A percentile compares a stretch with the other conserved stretches of the same genome.
phyloP scores from a whole-genome alignment of 495 filamentous ascomycete genomes.

The Aspergillus nidulans region DNA sequence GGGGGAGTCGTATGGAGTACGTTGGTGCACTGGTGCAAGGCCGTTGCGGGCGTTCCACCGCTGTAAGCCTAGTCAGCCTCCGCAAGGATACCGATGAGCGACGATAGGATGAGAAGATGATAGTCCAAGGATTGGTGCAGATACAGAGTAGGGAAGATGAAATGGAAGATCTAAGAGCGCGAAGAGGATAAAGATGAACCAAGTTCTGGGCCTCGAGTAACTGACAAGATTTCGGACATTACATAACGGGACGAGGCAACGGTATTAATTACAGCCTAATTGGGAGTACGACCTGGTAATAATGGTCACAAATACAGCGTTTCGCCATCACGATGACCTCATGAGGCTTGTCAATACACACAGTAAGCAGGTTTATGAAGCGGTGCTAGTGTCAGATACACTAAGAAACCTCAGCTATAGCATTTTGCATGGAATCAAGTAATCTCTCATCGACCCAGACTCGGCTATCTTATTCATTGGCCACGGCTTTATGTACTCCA shows the following conservation, averaged over 20 bases:
- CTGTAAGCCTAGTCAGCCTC: constrained; percentile 2
- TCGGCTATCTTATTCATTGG: neutral
- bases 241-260: neutral
- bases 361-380: constrained; percentile 3
- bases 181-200: constrained; percentile 1
- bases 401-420: neutral
- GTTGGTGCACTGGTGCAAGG: neutral
- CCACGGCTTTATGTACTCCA: neutral
- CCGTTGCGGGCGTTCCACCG: constrained; percentile 1
- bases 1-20: neutral
- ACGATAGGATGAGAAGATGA: constrained; percentile 2
- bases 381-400: neutral
- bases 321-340: constrained; percentile 19
- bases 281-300: neutral
- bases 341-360: constrained; percentile 5
- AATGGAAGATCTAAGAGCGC: neutral
- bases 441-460: neutral
- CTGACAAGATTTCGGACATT: neutral
- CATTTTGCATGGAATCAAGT: neutral
- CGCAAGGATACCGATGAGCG: constrained; percentile 6
- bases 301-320: constrained; percentile 3
- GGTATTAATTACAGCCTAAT: constrained; percentile 7
- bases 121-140: neutral
- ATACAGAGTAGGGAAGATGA: constrained; percentile 12
- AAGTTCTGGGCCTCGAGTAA: neutral